Conservation (phyloP, 768 basidiomycete species). For the Filobasidium wieringae region DNA sequence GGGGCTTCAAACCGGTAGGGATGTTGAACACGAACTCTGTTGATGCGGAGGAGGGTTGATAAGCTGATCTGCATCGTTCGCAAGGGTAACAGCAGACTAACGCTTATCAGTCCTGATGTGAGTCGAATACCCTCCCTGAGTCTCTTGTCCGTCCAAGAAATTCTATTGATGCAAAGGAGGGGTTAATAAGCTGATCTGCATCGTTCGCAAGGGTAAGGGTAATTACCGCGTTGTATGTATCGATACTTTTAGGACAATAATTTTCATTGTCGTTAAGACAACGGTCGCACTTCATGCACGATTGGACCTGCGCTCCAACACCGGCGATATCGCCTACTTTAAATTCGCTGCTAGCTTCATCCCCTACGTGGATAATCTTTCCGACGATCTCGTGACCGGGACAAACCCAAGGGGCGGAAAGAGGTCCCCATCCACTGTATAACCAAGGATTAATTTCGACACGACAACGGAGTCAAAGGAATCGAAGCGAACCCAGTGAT, state of each 20-base stretch:
- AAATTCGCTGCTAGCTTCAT: conserved; percentile 45
- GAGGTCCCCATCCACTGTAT: conserved; percentile 43
- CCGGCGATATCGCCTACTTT: conserved; percentile 53
- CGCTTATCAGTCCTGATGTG: conserved; percentile 21
- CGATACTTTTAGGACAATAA: conserved; percentile 45
- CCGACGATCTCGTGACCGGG: conserved; percentile 52
- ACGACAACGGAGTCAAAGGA: neutral
- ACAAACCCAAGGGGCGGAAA: conserved; percentile 17
- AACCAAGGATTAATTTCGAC: no score
- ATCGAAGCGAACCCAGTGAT: conserved; percentile 26
- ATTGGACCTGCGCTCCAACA: conserved; percentile 47
- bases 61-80: neutral
- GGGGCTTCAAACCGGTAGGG: conserved; percentile 35
- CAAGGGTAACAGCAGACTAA: conserved; percentile 4
- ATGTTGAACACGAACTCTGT: conserved; percentile 39
- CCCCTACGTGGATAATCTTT: conserved; percentile 47
- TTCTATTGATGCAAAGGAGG: no score
- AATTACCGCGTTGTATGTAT: conserved; percentile 38
- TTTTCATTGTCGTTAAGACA: conserved; percentile 45
- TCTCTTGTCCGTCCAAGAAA: conserved; percentile 21
- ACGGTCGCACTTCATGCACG: conserved; percentile 45
- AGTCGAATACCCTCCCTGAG: conserved; percentile 40
- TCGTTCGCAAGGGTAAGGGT: no score
- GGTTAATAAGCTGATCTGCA: no score
- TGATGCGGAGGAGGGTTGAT: neutral